Evolutionary conservation across 129 eudicot species (phyloP).

Genomic region (Chrysanthemum seticuspe): DNA sequence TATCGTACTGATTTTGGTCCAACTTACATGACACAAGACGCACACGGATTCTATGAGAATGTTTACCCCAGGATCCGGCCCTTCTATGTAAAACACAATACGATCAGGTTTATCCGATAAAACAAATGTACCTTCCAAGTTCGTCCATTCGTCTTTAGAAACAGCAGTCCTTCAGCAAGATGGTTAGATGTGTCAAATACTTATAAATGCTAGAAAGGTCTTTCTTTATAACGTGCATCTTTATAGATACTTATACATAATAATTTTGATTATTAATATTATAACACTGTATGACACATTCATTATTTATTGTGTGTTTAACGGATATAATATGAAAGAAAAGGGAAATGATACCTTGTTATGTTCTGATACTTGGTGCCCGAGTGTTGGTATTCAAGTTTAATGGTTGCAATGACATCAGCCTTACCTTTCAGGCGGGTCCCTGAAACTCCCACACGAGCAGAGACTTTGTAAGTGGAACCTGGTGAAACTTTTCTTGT

Average conservation of each 20-base stretch:
- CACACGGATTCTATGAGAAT: constrained; percentile 68
- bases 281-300: too few species aligned
- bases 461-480: constrained; percentile 47
- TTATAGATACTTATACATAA: too few species aligned
- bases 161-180: constrained; percentile 15
- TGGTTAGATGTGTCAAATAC: not conserved
- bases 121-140: constrained; percentile 73
- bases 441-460: constrained; percentile 60
- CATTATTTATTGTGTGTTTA: too few species aligned
- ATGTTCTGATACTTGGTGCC: constrained; percentile 43
- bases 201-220: too few species aligned
- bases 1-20: too few species aligned
- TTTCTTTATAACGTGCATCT: too few species aligned
- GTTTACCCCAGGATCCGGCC: constrained; percentile 83
- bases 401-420: constrained; percentile 56
- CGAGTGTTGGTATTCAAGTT: constrained; percentile 41
- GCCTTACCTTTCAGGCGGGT: constrained; percentile 27
- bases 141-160: constrained; percentile 57
- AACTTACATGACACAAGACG: constrained; percentile 38
- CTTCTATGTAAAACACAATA: constrained; percentile 66
- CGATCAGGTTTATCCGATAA: constrained; percentile 47
- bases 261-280: too few species aligned
- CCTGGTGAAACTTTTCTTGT: constrained; percentile 50
- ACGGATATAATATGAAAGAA: too few species aligned
- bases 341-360: constrained; percentile 34